A percentile compares a stretch with the other conserved stretches of the same genome.
Evolutionary conservation across 2,329 filamentous ascomycete species (phyloP).

Genomic region (Westerdykella aurantiaca): DNA sequence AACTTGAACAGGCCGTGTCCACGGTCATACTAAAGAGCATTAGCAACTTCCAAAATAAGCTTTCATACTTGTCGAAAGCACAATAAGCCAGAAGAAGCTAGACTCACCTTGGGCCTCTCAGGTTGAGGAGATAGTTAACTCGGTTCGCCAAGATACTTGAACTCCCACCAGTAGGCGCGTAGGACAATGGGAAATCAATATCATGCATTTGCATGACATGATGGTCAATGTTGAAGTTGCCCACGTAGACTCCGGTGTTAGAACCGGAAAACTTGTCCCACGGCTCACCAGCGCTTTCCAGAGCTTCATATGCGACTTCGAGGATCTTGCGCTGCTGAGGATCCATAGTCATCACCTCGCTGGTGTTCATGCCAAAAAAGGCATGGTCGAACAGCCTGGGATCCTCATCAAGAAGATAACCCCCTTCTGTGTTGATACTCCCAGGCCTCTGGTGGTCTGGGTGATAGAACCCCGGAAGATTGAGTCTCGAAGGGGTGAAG

Average conservation of each 20-base stretch:
- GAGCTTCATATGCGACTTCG: conserved; percentile 30
- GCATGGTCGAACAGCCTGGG: conserved; percentile 31
- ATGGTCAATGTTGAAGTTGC: conserved; percentile 14
- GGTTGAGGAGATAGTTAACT: conserved; percentile 24
- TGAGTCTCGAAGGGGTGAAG: conserved; percentile 28
- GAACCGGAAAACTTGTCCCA: conserved; percentile 20
- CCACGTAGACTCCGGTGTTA: conserved; percentile 19
- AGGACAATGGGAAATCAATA: conserved; percentile 7
- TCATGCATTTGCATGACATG: conserved; percentile 12
- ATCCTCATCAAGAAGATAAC: conserved; percentile 37
- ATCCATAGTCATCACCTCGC: conserved; percentile 21
- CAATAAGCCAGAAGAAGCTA: neutral
- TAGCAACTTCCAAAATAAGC: neutral
- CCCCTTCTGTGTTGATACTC: conserved; percentile 32
- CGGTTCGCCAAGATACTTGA: conserved; percentile 20
- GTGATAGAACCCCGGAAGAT: conserved; percentile 35
- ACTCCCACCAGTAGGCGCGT: conserved; percentile 11
- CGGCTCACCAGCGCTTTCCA: conserved; percentile 36
- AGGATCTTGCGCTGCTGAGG: conserved; percentile 26
- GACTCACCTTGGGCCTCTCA: conserved; percentile 18
- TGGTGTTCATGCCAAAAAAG: conserved; percentile 23
- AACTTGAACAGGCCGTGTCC: conserved; percentile 22
- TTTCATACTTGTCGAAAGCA: neutral
- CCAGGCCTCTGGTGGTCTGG: conserved; percentile 28
- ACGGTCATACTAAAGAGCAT: conserved; percentile 12